Base-by-base conservation (phyloP, 2,329 filamentous ascomycete genomes). In the Scedosporium apiospermum region DNA sequence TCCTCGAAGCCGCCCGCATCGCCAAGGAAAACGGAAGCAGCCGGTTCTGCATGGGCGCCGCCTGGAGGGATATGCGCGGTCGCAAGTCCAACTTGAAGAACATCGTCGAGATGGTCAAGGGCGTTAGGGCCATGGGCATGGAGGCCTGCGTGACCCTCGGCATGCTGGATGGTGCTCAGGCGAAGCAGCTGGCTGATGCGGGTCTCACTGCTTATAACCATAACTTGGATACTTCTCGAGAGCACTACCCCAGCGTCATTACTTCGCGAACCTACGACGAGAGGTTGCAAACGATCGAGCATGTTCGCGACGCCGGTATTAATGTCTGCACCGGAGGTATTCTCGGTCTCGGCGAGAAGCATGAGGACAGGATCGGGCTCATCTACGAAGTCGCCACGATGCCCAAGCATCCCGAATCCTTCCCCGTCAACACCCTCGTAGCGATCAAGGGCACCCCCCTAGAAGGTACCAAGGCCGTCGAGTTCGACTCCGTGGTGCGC, bases 151-250 rank as follows among this genome's bases (percentile, higher is more conserved):
- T 96, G n/a, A 96, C 92, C 1, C 82, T 96, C 21, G 92, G 92
- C 68, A 96, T 96, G 92, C 91, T 96, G 68, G 90, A 96, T 73
- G 82, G 80, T 5, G 79, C 81, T 67, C 91, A 96, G 78, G 92
- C 92, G 30, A 83, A 84, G 70, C 89, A 95, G 76, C 82, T 96
- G 66, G 92, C 91, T 72, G 85, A 86, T 1, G 92, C 91, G 0
- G 92, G 92, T 0, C 76, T 96, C 69, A 96, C 92, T 16, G 92
- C 92, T 0, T 96, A 96, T 76, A 96, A 96, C 77, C 92, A 96
- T 80, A 96, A 96, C 72, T 82, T 96, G 66, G 92, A 96, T 76
- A 96, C 92, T 1, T 91, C 88, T 63, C 84, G 92, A 67, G 92
- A 96, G 77, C 91, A 91, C 74, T 96, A 96, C 71, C 91, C 92